Percentiles rank a stretch among this genome's conserved stretches.
Conservation (phyloP, 164 flowering plant species). For the Saururus chinensis region DNA sequence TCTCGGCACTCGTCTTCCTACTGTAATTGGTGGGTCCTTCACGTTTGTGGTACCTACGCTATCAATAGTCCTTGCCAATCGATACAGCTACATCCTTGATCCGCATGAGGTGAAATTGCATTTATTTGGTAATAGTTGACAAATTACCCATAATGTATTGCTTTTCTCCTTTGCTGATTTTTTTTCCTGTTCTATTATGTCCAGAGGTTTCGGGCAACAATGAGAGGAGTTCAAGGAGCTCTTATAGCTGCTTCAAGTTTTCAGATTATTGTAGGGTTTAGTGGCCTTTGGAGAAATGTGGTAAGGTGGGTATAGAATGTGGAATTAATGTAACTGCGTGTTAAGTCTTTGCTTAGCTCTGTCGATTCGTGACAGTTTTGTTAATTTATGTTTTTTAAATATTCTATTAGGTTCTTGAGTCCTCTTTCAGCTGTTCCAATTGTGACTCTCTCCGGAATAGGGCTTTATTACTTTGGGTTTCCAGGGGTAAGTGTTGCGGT, state of each 20-base stretch:
- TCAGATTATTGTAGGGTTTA: constrained; percentile 92
- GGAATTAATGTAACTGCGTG: no score
- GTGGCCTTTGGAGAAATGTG: constrained; percentile 97
- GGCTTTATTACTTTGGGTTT: constrained; percentile 71
- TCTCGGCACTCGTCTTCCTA: constrained; percentile 87
- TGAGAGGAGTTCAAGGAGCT: constrained; percentile 91
- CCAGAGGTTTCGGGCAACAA: constrained; percentile 74
- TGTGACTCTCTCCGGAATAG: constrained; percentile 70
- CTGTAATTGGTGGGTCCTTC: constrained; percentile 84
- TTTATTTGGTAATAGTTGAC: neutral
- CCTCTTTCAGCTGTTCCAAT: constrained; percentile 79
- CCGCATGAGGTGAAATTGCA: constrained; percentile 43
- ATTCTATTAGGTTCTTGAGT: constrained; percentile 42
- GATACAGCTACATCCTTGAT: constrained; percentile 47
- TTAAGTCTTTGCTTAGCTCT: neutral
- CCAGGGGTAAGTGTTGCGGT: constrained; percentile 77
- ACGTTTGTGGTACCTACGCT: constrained; percentile 88
- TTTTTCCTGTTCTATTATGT: neutral
- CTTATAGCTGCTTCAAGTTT: constrained; percentile 83
- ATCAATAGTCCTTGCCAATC: constrained; percentile 75
- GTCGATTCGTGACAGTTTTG: neutral
- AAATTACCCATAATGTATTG: neutral
- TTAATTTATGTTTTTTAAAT: no score
- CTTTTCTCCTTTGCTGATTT: neutral
- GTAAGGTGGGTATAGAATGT: constrained; percentile 49